These are phyloP conservation scores for Lodderomyces elongisporus DNA, from an alignment of 1,139 yeast genomes.

Conservation along the genomic window DNA sequence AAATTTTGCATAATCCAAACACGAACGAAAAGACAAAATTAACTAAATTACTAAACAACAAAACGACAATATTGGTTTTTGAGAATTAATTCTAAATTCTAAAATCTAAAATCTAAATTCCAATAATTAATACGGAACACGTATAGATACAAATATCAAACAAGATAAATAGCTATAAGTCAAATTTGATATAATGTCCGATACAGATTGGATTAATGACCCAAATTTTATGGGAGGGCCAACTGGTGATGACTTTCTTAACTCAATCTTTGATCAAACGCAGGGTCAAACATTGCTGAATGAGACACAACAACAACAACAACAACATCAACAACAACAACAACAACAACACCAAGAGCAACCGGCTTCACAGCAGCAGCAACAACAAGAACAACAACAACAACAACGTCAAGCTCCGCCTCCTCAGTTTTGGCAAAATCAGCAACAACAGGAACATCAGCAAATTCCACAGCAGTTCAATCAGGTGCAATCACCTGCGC, in stretches of 20 bases:
- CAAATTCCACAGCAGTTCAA: slow-evolving; percentile 13
- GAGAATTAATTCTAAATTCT: too few relatives aligned
- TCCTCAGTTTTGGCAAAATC: slow-evolving; percentile 6
- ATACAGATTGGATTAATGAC: slow-evolving; percentile 43
- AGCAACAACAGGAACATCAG: slow-evolving; percentile 3
- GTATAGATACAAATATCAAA: too few relatives aligned
- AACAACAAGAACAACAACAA: slow-evolving; percentile 13
- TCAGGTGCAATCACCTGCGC: too few relatives aligned
- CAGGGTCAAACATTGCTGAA: slow-evolving; percentile 14
- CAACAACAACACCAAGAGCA: slow-evolving; percentile 9
- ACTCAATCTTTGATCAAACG: slow-evolving; percentile 32
- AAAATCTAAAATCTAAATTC: too few relatives aligned
- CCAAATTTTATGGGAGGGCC: slow-evolving; percentile 10
- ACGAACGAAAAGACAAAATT: not conserved
- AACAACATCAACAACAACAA: slow-evolving; percentile 6
- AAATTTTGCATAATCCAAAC: too few relatives aligned
- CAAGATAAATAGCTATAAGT: too few relatives aligned
- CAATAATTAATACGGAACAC: too few relatives aligned
- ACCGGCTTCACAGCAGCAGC: slow-evolving; percentile 22
- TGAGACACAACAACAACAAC: slow-evolving; percentile 15
- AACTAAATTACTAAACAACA: not conserved
- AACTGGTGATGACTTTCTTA: slow-evolving; percentile 31
- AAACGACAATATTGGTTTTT: not conserved
- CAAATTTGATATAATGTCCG: slow-evolving; percentile 25
- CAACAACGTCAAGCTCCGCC: slow-evolving; percentile 10